Conservation (phyloP, 257 asterid genomes). For the Capsicum baccatum region DNA sequence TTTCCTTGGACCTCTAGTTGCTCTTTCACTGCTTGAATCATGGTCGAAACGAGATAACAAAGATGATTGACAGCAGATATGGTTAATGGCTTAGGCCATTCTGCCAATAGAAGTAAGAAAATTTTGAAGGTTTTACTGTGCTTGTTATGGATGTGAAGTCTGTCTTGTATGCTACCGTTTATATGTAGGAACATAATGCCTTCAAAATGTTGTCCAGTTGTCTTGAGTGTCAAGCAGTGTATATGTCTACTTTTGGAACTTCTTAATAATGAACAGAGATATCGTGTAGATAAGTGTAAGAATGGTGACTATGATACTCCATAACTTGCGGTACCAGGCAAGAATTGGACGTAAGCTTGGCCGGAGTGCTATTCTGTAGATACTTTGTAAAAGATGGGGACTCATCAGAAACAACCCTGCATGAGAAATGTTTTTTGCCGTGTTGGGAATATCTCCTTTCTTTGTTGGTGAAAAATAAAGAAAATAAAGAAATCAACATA, state of each 20-base stretch:
- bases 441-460: not conserved
- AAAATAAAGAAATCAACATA: constrained; percentile 38
- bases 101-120: constrained; percentile 19
- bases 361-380: constrained; percentile 43
- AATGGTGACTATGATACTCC: constrained; percentile 45
- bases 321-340: constrained; percentile 57
- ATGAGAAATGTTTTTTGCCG: constrained; percentile 23
- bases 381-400: constrained; percentile 51
- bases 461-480: not conserved
- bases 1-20: constrained; percentile 67
- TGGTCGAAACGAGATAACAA: constrained; percentile 50
- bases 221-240: not conserved
- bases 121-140: not conserved
- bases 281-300: constrained; percentile 49
- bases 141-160: not conserved
- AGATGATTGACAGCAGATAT: constrained; percentile 50
- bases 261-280: constrained; percentile 45
- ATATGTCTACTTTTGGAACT: constrained; percentile 38
- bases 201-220: not conserved
- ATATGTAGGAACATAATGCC: not conserved
- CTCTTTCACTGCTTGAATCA: constrained; percentile 56
- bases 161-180: constrained; percentile 11
- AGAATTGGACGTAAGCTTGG: constrained; percentile 59
- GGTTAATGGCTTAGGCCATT: not conserved
- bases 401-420: constrained; percentile 67